These are phyloP conservation scores for Suhomyces emberorum DNA, from an alignment of 805 yeast species.

Conservation along the genomic window DNA sequence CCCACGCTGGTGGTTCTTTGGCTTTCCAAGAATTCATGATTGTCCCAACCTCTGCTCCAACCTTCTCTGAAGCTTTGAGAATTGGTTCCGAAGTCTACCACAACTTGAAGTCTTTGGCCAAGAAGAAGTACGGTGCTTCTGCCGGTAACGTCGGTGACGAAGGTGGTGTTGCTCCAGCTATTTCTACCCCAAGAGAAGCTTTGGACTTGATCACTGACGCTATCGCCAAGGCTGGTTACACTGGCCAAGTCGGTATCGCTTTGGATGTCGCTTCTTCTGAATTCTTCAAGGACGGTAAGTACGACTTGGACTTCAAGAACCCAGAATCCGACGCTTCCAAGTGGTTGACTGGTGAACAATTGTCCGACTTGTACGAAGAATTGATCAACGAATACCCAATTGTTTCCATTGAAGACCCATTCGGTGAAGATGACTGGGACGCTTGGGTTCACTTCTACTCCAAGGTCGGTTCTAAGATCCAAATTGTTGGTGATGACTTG, in stretches of 20 bases:
- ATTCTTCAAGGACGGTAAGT: constrained; percentile 94
- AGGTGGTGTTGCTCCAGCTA: constrained; percentile 99
- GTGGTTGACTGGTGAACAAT: constrained; percentile 86
- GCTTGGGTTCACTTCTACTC: constrained; percentile 90
- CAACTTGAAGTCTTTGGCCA: constrained; percentile 86
- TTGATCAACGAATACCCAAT: constrained; percentile 92
- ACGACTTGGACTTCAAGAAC: constrained; percentile 98
- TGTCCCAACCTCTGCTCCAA: constrained; percentile 87
- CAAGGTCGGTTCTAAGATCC: constrained; percentile 63
- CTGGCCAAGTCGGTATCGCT: constrained; percentile 88
- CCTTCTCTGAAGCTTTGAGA: constrained; percentile 95
- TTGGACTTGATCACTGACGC: constrained; percentile 88
- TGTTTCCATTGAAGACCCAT: constrained; percentile 98
- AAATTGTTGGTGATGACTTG: constrained; percentile 97
- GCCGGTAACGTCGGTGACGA: constrained; percentile 99
- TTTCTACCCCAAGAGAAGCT: constrained; percentile 94
- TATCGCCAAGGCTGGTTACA: constrained; percentile 92
- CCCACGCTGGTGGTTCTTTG: constrained; percentile 99
- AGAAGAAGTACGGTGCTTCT: constrained; percentile 93
- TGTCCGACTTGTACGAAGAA: constrained; percentile 78
- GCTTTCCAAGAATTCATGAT: constrained; percentile 99
- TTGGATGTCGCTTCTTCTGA: constrained; percentile 97
- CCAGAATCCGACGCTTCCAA: constrained; percentile 86
- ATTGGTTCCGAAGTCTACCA: constrained; percentile 98
- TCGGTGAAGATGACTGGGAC: constrained; percentile 99